Conservation (phyloP, 2,329 filamentous ascomycete genomes). For the Beauveria bassiana region DNA sequence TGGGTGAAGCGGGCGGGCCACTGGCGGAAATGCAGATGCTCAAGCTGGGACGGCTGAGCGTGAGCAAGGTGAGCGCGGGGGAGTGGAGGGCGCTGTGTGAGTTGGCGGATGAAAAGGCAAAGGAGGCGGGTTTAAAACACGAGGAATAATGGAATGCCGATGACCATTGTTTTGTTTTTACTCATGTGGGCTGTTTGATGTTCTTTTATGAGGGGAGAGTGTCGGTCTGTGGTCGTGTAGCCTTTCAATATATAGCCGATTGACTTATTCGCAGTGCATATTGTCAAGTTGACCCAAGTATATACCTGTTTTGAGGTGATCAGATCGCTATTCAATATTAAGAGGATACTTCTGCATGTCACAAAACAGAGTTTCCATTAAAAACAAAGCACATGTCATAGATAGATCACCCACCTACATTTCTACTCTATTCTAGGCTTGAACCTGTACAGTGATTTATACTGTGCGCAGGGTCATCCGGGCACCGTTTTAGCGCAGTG, state of each 20-base stretch:
- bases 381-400: no score
- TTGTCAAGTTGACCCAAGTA: no score
- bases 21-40: slow-evolving; percentile 76
- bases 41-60: slow-evolving; percentile 74
- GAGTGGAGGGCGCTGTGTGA: slow-evolving; percentile 60
- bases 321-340: no score
- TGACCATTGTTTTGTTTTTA: no score
- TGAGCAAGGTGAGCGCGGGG: slow-evolving; percentile 55
- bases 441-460: background rate
- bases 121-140: slow-evolving; percentile 30
- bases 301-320: no score
- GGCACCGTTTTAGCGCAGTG: slow-evolving; percentile 3
- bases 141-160: slow-evolving; percentile 15
- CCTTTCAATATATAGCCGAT: no score
- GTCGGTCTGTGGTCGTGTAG: background rate
- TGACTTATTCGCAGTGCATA: no score
- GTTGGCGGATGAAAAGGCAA: slow-evolving; percentile 39
- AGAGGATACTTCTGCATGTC: no score
- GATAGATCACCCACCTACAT: no score
- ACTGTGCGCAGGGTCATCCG: background rate
- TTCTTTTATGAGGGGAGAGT: background rate
- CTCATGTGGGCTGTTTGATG: background rate
- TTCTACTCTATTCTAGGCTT: no score
- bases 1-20: slow-evolving; percentile 46
- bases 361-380: no score